phyloP scores from a whole-genome alignment of 2,329 filamentous ascomycete species.

The Fusarium armeniacum region DNA sequence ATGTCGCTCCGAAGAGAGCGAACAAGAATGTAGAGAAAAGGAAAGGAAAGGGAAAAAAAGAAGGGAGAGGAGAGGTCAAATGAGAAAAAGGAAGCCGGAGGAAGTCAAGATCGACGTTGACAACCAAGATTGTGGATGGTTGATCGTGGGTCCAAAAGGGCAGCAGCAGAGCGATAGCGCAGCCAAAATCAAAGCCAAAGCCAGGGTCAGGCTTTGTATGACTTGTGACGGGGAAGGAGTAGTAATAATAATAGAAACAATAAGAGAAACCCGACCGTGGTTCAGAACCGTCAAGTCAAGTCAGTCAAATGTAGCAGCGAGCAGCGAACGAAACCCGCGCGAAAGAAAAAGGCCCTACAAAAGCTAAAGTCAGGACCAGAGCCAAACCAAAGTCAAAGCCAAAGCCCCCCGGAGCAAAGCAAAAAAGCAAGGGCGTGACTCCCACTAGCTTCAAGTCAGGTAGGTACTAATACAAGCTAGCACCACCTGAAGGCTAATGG shows the following conservation, averaged over 20 bases:
- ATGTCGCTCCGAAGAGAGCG: conserved; percentile 44
- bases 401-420: neutral
- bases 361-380: neutral
- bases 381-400: neutral
- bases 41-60: conserved; percentile 21
- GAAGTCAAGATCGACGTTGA: conserved; percentile 45
- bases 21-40: conserved; percentile 3
- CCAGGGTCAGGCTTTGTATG: neutral
- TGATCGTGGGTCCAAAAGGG: conserved; percentile 43
- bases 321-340: neutral
- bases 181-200: neutral
- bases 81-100: conserved; percentile 39
- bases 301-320: neutral
- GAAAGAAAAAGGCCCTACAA: neutral
- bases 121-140: conserved; percentile 35
- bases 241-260: neutral
- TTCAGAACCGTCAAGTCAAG: neutral
- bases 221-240: conserved; percentile 1
- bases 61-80: conserved; percentile 26
- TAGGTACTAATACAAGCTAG: conserved; percentile 25
- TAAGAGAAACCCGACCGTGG: neutral
- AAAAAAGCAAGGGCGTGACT: conserved; percentile 37
- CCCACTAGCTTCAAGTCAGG: conserved; percentile 27
- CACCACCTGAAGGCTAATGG: conserved; percentile 8
- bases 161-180: neutral